A percentile compares a stretch with the other conserved stretches of the same genome.
Evolutionary conservation across 192 early-diverging fungal species (phyloP).

Genomic region (Coemansia sp.): DNA sequence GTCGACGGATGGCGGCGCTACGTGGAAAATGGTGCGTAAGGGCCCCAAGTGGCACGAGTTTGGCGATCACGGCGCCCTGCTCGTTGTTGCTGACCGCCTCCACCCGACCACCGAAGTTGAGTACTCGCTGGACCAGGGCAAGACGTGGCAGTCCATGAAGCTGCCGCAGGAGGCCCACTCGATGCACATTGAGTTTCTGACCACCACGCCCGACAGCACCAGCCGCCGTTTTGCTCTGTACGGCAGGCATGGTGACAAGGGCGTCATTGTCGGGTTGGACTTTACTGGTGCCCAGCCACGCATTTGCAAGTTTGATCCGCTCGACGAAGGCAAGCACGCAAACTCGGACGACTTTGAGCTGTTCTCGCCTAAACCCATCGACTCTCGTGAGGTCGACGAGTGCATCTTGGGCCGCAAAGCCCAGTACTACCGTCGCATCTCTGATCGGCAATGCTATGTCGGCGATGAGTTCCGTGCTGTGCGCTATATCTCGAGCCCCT

Average conservation of each 20-base stretch:
- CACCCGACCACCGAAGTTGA: conserved; percentile 62
- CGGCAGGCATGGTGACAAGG: conserved; percentile 58
- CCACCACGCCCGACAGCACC: conserved; percentile 65
- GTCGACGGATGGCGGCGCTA: conserved; percentile 83
- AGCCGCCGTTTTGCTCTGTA: conserved; percentile 81
- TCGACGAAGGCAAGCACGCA: conserved; percentile 24
- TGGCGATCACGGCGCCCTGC: conserved; percentile 89
- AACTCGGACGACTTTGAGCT: conserved; percentile 71
- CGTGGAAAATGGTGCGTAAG: conserved; percentile 81
- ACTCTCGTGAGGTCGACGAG: conserved; percentile 42
- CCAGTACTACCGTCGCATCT: conserved; percentile 74
- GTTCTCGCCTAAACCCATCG: conserved; percentile 61
- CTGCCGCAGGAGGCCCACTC: conserved; percentile 73
- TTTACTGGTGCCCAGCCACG: conserved; percentile 55
- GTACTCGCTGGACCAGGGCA: conserved; percentile 82
- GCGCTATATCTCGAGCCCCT: conserved; percentile 60
- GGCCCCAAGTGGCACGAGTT: conserved; percentile 93
- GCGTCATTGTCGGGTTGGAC: conserved; percentile 46
- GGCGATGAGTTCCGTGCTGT: conserved; percentile 70
- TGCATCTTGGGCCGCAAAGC: conserved; percentile 72
- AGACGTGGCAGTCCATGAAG: conserved; percentile 63
- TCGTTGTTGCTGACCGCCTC: conserved; percentile 84
- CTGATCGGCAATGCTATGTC: conserved; percentile 71
- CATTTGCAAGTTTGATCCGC: conserved; percentile 49
- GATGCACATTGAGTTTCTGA: conserved; percentile 73